phyloP scores from a whole-genome alignment of 2,329 filamentous ascomycete species.

The Apiospora kogelbergensis region DNA sequence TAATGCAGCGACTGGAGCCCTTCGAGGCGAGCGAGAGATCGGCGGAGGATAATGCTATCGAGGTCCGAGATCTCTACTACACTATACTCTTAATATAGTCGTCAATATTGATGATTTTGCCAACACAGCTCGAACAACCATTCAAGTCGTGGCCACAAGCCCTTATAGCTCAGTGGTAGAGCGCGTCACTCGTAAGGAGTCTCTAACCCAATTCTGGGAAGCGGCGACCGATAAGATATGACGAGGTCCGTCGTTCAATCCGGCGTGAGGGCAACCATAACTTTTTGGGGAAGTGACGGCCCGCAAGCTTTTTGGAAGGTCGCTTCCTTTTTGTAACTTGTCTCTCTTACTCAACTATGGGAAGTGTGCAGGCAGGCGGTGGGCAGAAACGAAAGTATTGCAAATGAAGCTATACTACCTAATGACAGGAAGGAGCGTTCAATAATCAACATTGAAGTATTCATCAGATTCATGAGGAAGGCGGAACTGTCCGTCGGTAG shows the following conservation, averaged over 20 bases:
- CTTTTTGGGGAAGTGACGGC: not conserved
- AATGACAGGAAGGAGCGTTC: not conserved
- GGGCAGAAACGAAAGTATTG: too few relatives aligned
- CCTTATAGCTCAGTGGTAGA: slow-evolving; percentile 8
- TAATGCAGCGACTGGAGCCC: too few relatives aligned
- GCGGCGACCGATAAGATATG: not conserved
- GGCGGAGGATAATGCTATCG: too few relatives aligned
- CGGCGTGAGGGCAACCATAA: not conserved
- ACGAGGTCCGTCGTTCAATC: slow-evolving; percentile 8
- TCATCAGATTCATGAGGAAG: not conserved
- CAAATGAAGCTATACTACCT: not conserved
- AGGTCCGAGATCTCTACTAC: too few relatives aligned
- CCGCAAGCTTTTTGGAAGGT: too few relatives aligned
- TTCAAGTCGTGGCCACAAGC: too few relatives aligned
- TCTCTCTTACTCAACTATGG: too few relatives aligned
- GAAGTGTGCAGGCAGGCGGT: too few relatives aligned
- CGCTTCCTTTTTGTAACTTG: not conserved
- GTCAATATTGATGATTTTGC: too few relatives aligned
- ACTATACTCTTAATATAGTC: too few relatives aligned
- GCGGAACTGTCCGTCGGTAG: not conserved
- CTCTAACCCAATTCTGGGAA: not conserved
- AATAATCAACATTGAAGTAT: not conserved
- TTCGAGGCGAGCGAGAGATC: too few relatives aligned
- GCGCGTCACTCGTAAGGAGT: not conserved
- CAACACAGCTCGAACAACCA: too few relatives aligned